phyloP scores from a whole-genome alignment of 352 stramenopile species.

The Peronospora belbahrii region DNA sequence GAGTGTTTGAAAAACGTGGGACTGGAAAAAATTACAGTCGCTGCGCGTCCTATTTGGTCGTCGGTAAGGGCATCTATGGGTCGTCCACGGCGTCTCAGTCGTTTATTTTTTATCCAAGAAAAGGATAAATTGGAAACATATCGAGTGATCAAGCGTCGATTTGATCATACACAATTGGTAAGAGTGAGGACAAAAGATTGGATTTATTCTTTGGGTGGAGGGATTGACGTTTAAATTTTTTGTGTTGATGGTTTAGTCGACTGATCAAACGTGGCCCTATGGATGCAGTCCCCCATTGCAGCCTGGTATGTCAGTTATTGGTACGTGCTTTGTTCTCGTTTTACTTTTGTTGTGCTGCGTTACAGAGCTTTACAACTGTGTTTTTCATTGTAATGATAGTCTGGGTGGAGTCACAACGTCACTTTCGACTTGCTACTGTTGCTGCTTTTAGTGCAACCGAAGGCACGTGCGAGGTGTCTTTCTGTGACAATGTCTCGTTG shows the following conservation, averaged over 20 bases:
- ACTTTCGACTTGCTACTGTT: constrained; percentile 35
- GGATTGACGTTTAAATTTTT: background rate
- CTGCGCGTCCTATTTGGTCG: constrained; percentile 62
- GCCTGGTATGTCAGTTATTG: constrained; percentile 22
- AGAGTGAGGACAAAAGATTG: background rate
- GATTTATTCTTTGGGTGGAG: too few species aligned
- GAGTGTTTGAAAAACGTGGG: constrained; percentile 61
- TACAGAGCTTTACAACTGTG: constrained; percentile 1
- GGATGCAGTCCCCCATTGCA: constrained; percentile 9
- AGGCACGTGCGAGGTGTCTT: constrained; percentile 29
- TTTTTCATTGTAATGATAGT: constrained; percentile 18
- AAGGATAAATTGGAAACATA: constrained; percentile 60
- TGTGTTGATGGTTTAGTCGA: constrained; percentile 9
- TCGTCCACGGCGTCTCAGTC: constrained; percentile 54
- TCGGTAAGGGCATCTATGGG: constrained; percentile 73
- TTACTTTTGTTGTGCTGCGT: background rate
- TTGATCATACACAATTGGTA: constrained; percentile 15
- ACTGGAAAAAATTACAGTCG: constrained; percentile 48
- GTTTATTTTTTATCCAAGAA: constrained; percentile 56
- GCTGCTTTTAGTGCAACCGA: constrained; percentile 20
- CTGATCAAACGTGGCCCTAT: constrained; percentile 21
- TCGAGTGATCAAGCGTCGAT: constrained; percentile 32
- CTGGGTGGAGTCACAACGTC: constrained; percentile 25
- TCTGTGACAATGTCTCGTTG: constrained; percentile 9
- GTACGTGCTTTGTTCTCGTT: constrained; percentile 12